These are phyloP conservation scores for Saksenaea vasiformis DNA, from an alignment of 371 early-diverging fungal genomes.

Conservation along the genomic window DNA sequence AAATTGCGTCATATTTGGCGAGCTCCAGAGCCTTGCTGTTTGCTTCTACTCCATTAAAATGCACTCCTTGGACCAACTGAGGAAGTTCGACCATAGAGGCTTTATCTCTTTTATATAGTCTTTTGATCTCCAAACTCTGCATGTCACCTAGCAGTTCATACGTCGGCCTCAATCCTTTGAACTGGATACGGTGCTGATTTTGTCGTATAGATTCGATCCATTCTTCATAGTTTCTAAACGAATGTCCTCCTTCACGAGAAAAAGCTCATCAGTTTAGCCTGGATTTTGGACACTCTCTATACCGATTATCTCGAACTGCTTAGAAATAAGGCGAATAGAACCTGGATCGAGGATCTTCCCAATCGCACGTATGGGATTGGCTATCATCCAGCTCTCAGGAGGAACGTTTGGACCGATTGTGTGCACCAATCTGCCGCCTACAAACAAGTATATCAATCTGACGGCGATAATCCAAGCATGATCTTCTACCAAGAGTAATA, in stretches of 20 bases:
- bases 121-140: neutral
- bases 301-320: too few relatives aligned
- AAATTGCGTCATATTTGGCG: neutral
- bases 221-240: neutral
- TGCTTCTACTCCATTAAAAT: neutral
- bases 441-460: too few relatives aligned
- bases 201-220: neutral
- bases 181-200: neutral
- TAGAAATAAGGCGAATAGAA: too few relatives aligned
- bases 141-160: neutral
- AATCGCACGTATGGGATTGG: too few relatives aligned
- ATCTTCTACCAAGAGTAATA: neutral
- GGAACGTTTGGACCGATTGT: too few relatives aligned
- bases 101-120: neutral
- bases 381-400: too few relatives aligned
- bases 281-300: too few relatives aligned
- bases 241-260: too few relatives aligned
- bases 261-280: too few relatives aligned
- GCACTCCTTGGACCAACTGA: neutral
- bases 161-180: neutral
- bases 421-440: too few relatives aligned
- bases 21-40: neutral
- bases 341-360: too few relatives aligned
- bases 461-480: too few relatives aligned
- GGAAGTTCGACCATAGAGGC: neutral